Evolutionary conservation across 2,329 filamentous ascomycete species (phyloP).

Genomic region (Claviceps capensis): DNA sequence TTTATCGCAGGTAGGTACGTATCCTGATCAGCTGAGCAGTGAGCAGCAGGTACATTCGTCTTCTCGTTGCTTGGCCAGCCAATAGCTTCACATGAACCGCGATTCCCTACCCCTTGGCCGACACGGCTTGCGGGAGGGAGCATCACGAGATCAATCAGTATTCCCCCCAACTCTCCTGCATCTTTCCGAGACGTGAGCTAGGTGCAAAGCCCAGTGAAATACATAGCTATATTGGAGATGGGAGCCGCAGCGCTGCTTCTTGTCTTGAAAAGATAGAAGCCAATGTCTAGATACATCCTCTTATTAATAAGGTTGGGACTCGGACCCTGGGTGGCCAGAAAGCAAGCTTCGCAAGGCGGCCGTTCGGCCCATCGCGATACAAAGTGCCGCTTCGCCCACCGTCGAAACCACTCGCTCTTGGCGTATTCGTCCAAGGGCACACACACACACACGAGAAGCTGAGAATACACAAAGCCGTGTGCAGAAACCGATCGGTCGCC

Average conservation of each 20-base stretch:
- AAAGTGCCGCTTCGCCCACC: neutral
- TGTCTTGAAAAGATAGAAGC: neutral
- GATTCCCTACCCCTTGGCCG: neutral
- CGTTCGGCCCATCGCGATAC: neutral
- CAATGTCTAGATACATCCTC: neutral
- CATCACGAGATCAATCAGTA: neutral
- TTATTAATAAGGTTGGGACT: neutral
- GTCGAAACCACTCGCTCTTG: neutral
- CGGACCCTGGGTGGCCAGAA: neutral
- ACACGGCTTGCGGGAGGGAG: neutral
- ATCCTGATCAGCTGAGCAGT: constrained; percentile 1
- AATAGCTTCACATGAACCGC: neutral
- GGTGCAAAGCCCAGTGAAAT: neutral
- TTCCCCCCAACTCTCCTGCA: neutral
- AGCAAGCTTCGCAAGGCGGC: neutral
- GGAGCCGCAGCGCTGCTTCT: neutral
- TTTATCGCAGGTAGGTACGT: too few species aligned
- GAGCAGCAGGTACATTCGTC: neutral
- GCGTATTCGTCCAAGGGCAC: neutral
- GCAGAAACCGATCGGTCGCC: neutral
- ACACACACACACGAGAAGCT: too few species aligned
- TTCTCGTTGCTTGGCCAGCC: neutral
- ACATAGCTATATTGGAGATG: neutral
- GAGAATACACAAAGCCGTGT: too few species aligned
- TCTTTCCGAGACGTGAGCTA: neutral